Base-by-base conservation (phyloP, 2,329 filamentous ascomycete species). In the Pyrenophora tritici-repentis region DNA sequence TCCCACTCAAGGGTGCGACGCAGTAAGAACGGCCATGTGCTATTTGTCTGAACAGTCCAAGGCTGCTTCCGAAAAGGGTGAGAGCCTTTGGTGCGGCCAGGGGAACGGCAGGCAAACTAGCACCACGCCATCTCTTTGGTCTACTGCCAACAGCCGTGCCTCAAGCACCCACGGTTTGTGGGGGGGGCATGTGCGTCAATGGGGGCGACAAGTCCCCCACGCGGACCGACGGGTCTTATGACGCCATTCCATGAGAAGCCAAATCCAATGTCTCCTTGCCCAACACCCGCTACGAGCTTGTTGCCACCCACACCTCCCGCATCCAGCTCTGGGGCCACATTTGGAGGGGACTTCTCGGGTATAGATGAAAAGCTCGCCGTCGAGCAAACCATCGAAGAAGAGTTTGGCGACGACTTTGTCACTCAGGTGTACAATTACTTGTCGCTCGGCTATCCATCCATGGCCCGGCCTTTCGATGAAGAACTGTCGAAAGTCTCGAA, bases 391-490 rank as follows among this genome's bases (percentile, higher is more conserved):
- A 79, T 85, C 35, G 75, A 80, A 22, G 71, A 75, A 26, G 91
- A 96, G 72, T 96, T 94, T 65, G 81, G 87, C 54, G 90, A 96
- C 70, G 80, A 80, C 3, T 96, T 97, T 70, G 85, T 97, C 48
- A 96, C 92, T 0, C 93, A 97, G 73, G 92, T 97, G 6, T 97
- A 95, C 81, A 97, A 97, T 73, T 97, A 97, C 73, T 81, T 97
- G 13, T 96, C 91, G 0, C 82, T 97, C 4, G 93, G 93, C 4
- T 97, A 97, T 72, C 92, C 93, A 3, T 87, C 90, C 29, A 85
- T 91, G 65, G 93, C 92, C 9, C 85, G 88, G 17, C 82, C 84
- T 32, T 97, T 90, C 67, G 93, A 97, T 67, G 83, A 86, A 9
- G 93, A 97, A 76, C 79, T 97, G 16, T 85, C 86, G 61, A 90